A percentile compares a stretch with the other conserved stretches of the same genome.
These are phyloP conservation scores for Penicillium canescens DNA, from an alignment of 495 filamentous ascomycete species.

Conservation along the genomic window DNA sequence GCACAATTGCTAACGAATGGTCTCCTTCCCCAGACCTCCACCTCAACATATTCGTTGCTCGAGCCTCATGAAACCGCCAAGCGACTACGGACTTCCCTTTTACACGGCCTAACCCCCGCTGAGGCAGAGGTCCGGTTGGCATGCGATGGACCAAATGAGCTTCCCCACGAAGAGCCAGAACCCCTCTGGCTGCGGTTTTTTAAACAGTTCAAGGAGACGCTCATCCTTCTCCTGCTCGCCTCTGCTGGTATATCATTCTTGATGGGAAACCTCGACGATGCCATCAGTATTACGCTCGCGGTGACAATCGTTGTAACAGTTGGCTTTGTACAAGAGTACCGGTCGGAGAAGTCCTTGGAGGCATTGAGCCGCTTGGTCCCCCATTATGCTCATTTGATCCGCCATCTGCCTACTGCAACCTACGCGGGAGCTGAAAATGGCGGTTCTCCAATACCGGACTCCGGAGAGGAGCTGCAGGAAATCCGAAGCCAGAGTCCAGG, in stretches of 20 bases:
- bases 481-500: conserved; percentile 38
- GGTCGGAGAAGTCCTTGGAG: conserved; percentile 96
- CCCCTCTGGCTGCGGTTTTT: conserved; percentile 92
- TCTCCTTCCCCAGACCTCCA: conserved; percentile 47
- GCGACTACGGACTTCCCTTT: conserved; percentile 78
- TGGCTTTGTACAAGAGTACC: conserved; percentile 95
- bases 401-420: conserved; percentile 43
- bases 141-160: conserved; percentile 87
- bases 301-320: conserved; percentile 97
- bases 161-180: conserved; percentile 90
- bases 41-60: conserved; percentile 62
- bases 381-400: conserved; percentile 88
- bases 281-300: conserved; percentile 88
- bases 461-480: conserved; percentile 47
- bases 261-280: conserved; percentile 95
- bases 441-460: conserved; percentile 24
- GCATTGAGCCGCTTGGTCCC: conserved; percentile 91
- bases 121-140: conserved; percentile 78
- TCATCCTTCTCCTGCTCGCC: conserved; percentile 84
- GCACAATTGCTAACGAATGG: conserved; percentile 8
- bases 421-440: conserved; percentile 22
- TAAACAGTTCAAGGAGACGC: conserved; percentile 91
- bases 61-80: conserved; percentile 75
- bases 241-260: conserved; percentile 89
- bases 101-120: conserved; percentile 73